Evolutionary conservation across 495 filamentous ascomycete genomes (phyloP), one percentile per base, ranked within the genome.

Genomic region (Pseudevernia furfuracea): DNA sequence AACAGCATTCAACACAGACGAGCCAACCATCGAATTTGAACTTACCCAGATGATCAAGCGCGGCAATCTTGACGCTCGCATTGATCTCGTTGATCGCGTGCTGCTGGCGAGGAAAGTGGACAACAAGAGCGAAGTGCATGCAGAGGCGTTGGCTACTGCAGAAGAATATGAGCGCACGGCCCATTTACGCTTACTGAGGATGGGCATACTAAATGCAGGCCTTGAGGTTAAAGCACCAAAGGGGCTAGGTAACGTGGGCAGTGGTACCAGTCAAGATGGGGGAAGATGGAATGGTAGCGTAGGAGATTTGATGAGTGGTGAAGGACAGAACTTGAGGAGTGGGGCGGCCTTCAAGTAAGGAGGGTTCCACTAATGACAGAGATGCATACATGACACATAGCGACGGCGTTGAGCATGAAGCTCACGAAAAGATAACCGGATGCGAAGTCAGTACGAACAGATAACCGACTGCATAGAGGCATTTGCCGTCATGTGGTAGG

Each of bases 31-130:
- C 59, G 87, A 91, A 66, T 80, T 84, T 44, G 91, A 96, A 74
- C 79, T 97, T 28, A 81, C 87, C 37, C 69, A 69, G 3, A 88
- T 98, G 80, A 96, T 98, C 69, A 79, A 85, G 65, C 74, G 75
- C 4, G 86, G 85, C 12, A 79, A 80, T 1, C 76, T 98, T n/a
- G 78, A 91, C 58, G 90, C 89, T 0, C 83, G 92, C 46, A 88
- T 98, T 60, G 90, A 98, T 69, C 83, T 90, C 0, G 87, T 93
- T 62, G 89, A 92, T 67, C 79, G 82, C 66, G 84, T 93, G 72
- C 82, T 98, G 6, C 83, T 89, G 10, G 85, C 88, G 8, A 87
- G 86, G 28, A 79, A 85, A 44, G 77, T 76, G 34, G 81, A 93
- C 58, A 73, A 84, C 7, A 84, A 92, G 53, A 71, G 75, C 8